Evolutionary conservation across 1,284 basidiomycete species (phyloP), one percentile per base, ranked within the genome.

Genomic region (Tranzscheliella williamsii): DNA sequence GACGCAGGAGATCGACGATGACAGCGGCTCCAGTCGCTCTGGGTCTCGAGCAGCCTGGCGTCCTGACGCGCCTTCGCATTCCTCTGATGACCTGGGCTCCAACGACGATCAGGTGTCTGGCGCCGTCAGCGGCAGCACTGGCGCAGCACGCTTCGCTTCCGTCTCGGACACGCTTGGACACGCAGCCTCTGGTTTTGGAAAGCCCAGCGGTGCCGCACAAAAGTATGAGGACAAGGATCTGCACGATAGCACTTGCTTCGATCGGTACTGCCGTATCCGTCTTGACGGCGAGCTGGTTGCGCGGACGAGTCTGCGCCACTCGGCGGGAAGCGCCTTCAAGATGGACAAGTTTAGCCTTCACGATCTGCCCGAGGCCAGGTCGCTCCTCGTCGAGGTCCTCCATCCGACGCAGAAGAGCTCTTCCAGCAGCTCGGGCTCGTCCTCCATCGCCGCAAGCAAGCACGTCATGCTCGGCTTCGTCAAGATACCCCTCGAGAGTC

Each of bases 401-500:
- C 54, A 65, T 24, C 47, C 60, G 1, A 52, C 52, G 5, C 47
- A 48, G 26, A 60, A 48, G 41, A 45, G 32, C 26, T 27, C 35
- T 18, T 42, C 24, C 46, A 46, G 52, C 15, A 44, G 50, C 21
- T 21, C 52, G 18, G 47, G 52, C 24, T 45, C 47, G n/a, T 38
- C 50, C 2, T 40, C 45, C 17, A 24, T 34, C 12, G 21, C 41
- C 3, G 30, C 30, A 35, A 37, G 24, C 60, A 70, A 65, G 42
- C 55, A 48, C 36, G 30, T 43, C 17, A 42, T 70, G n/a, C 33
- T 72, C 9, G 71, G 71, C 15, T 26, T 62, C 5, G 69, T 71
- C 26, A 58, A 69, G 41, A 50, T 73, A 13, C 66, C 68, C 13
- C 49, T 73, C 32, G 64, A 72, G n/a, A 70, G 57, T 16, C 29